A percentile compares a stretch with the other conserved stretches of the same genome.
Conservation (phyloP, 345 rosid species). For the Pistacia atlantica region DNA sequence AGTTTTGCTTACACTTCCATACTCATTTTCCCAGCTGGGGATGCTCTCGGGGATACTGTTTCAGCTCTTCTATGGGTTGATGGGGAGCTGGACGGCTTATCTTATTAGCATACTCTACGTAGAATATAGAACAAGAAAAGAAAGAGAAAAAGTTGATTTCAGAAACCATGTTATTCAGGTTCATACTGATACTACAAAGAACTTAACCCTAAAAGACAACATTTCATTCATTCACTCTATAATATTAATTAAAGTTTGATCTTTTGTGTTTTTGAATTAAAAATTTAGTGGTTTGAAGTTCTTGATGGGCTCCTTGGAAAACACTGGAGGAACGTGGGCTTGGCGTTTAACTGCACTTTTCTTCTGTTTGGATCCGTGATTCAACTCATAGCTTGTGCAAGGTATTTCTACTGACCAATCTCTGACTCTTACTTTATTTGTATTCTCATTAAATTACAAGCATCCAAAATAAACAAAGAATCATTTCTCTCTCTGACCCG, state of each 20-base stretch:
- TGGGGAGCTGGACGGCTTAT: conserved; percentile 99
- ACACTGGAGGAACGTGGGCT: conserved; percentile 98
- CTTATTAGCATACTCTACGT: conserved; percentile 90
- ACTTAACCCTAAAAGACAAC: not conserved
- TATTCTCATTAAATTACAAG: not conserved
- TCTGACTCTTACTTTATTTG: conserved; percentile 25
- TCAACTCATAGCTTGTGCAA: conserved; percentile 99
- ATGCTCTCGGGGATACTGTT: conserved; percentile 90
- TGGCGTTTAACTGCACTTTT: conserved; percentile 99
- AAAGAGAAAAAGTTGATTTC: conserved; percentile 95
- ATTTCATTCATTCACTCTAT: not conserved
- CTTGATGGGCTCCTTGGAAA: conserved; percentile 98
- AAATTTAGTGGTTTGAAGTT: conserved; percentile 89
- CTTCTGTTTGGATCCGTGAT: conserved; percentile 99
- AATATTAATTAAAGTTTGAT: not conserved
- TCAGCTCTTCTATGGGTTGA: conserved; percentile 89
- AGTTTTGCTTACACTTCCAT: conserved; percentile 92
- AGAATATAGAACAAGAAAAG: conserved; percentile 95
- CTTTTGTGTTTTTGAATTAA: not conserved
- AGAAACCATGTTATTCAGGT: conserved; percentile 99
- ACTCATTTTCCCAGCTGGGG: conserved; percentile 98
- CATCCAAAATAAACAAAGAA: not conserved
- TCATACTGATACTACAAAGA: not conserved
- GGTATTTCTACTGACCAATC: conserved; percentile 37
- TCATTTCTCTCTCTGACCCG: conserved; percentile 17